A percentile compares a stretch with the other conserved stretches of the same genome.
Conservation (phyloP, 257 asterid genomes). For the Nicotiana paniculata region DNA sequence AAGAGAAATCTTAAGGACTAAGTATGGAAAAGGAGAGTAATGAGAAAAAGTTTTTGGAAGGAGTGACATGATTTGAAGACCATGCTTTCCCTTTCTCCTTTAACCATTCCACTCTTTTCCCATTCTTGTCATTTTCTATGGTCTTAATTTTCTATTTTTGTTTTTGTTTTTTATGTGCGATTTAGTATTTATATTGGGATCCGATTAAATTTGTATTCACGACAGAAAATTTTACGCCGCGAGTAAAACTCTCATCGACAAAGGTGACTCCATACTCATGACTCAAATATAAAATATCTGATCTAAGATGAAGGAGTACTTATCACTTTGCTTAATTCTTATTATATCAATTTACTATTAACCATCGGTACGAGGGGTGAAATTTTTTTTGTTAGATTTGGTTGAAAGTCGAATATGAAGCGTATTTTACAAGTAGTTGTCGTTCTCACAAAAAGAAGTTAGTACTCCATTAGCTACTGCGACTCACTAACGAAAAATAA, state of each 20-base stretch:
- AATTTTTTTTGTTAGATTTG: background rate
- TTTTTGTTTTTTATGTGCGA: rapidly evolving
- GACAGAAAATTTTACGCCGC: rapidly evolving
- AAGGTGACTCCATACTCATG: rapidly evolving
- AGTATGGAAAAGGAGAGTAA: slow-evolving; percentile 33
- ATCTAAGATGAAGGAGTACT: too few relatives aligned
- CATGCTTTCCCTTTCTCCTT: slow-evolving; percentile 25
- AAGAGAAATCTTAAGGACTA: slow-evolving; percentile 51
- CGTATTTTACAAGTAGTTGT: background rate
- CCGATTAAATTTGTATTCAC: too few relatives aligned
- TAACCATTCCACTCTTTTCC: slow-evolving; percentile 14
- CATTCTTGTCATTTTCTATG: slow-evolving; percentile 25
- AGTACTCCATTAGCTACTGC: background rate
- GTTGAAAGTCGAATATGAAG: background rate
- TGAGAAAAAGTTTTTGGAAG: slow-evolving; percentile 45
- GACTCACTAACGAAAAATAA: background rate
- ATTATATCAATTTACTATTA: background rate
- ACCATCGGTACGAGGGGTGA: background rate
- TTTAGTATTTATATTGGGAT: rapidly evolving
- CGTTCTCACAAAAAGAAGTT: background rate
- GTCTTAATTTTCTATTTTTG: background rate
- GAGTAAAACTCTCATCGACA: too few relatives aligned
- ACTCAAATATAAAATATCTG: too few relatives aligned
- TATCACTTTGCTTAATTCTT: rapidly evolving
- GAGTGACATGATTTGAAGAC: slow-evolving; percentile 37